Evolutionary conservation across 345 rosid species (phyloP), one percentile per base, ranked within the genome.

Genomic region (Aquilaria sinensis): DNA sequence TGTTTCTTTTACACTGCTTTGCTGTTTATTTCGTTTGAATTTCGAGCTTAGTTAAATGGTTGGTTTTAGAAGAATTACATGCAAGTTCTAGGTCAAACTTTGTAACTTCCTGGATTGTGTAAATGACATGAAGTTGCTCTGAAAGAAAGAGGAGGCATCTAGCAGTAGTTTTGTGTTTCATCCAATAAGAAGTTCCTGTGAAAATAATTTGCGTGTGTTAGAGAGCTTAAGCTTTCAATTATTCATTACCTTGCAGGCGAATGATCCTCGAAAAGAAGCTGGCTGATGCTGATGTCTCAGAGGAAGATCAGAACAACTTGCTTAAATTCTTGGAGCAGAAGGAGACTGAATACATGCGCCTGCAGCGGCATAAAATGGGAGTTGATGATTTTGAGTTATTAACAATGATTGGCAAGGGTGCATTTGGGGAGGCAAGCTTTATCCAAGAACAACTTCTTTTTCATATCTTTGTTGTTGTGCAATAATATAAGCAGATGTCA

Each of bases 261-360:
- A 74, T 56, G 65, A 62, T 81, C 63, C 60, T 90, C 81, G 99
- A 88, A 73, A 80, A 80, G 83, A 91, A 94, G 81, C 74, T 94
- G 60, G 97, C 93, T 5, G 96, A 94, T 75, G 99, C 97, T 67
- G 96, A 94, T 64, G 96, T 85, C 34, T 90, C 99, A 1, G 88
- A 91, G 81, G 96, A 94, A 79, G 99, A 94, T 81, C 97, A 88
- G 73, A 83, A 73, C 60, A 94, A 91, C 77, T 78, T 94, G 50
- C 85, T 91, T 12, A 94, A 94, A 71, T 94, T 80, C 74, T 72
- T 88, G 74, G 99, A 94, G 88, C 77, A 84, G 78, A 94, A 91
- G 65, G 99, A 94, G 73, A 94, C 96, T 31, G 97, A 91, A 75
- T 94, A 88, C 62, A 94, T 94, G 97, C 91, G 99, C 53, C 89